Percentiles rank a stretch among this genome's conserved stretches.
Evolutionary conservation across 2,329 filamentous ascomycete genomes (phyloP).

Genomic region (Xenosphaeropsis pyriputrescens): DNA sequence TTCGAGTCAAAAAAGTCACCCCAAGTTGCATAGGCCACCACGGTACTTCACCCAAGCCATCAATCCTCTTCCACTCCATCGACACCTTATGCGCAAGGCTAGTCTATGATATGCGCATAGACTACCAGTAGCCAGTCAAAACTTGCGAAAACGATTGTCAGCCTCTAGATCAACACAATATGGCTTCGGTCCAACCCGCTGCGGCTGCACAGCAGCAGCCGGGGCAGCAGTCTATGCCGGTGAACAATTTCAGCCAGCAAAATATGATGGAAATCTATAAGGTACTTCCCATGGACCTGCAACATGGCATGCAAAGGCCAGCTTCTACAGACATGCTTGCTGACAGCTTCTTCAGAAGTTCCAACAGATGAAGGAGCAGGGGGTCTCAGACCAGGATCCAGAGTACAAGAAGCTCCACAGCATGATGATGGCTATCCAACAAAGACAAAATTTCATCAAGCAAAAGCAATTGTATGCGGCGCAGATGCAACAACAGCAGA

Average conservation of each 20-base stretch:
- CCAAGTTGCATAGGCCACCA: slow-evolving; percentile 1
- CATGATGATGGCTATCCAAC: slow-evolving; percentile 58
- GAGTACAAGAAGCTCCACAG: slow-evolving; percentile 75
- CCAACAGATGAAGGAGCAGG: slow-evolving; percentile 74
- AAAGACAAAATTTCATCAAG: slow-evolving; percentile 27
- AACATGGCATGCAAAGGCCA: slow-evolving; percentile 3
- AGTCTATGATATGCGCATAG: slow-evolving; percentile 18
- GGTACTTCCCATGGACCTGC: slow-evolving; percentile 25
- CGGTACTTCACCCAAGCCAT: slow-evolving; percentile 8
- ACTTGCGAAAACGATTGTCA: slow-evolving; percentile 4
- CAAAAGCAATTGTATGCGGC: slow-evolving; percentile 36
- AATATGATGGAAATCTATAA: slow-evolving; percentile 55
- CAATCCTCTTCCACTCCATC: slow-evolving; percentile 5
- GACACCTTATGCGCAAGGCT: slow-evolving; percentile 19
- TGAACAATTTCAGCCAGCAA: slow-evolving; percentile 2
- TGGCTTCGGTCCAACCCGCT: slow-evolving; percentile 69
- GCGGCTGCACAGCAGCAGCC: slow-evolving; percentile 50
- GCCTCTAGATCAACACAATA: slow-evolving; percentile 24
- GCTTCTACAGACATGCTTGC: slow-evolving; percentile 1
- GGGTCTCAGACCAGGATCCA: slow-evolving; percentile 68
- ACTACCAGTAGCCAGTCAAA: slow-evolving; percentile 7
- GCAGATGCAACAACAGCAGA: slow-evolving; percentile 38
- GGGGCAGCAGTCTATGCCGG: slow-evolving; percentile 44
- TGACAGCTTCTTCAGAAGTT: slow-evolving; percentile 53
- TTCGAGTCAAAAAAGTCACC: too few relatives aligned